These are phyloP conservation scores for Acmispon strigosus DNA, from an alignment of 306 rosid genomes.

Conservation along the genomic window DNA sequence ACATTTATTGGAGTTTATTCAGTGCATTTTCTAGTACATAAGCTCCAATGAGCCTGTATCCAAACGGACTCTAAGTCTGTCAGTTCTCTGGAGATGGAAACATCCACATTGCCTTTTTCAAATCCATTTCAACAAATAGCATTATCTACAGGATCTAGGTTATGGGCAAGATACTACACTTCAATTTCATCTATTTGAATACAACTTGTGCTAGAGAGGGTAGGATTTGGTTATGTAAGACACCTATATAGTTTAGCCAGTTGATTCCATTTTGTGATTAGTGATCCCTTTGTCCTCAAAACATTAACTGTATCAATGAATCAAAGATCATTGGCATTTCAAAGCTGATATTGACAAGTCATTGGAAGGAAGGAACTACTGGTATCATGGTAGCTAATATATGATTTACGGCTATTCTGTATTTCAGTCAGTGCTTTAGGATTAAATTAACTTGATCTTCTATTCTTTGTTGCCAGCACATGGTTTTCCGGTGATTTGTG, in stretches of 20 bases:
- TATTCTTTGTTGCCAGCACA: not conserved
- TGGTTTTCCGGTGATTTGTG: not conserved
- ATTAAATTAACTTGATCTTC: not conserved
- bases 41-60: no score
- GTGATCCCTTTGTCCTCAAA: not conserved
- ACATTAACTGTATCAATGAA: not conserved
- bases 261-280: conserved; percentile 1
- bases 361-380: not conserved
- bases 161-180: no score
- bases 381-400: not conserved
- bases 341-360: not conserved
- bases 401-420: not conserved
- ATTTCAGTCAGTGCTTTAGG: not conserved
- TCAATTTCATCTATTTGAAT: not conserved
- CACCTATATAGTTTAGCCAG: not conserved
- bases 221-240: not conserved
- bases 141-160: not conserved
- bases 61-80: no score
- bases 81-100: conserved; percentile 1
- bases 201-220: not conserved
- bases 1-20: no score
- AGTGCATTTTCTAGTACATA: no score
- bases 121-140: not conserved
- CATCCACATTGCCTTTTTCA: no score
- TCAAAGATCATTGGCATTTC: not conserved